Base-by-base conservation (phyloP, 2,329 filamentous ascomycete genomes). In the Pseudohalonectria lignicola region DNA sequence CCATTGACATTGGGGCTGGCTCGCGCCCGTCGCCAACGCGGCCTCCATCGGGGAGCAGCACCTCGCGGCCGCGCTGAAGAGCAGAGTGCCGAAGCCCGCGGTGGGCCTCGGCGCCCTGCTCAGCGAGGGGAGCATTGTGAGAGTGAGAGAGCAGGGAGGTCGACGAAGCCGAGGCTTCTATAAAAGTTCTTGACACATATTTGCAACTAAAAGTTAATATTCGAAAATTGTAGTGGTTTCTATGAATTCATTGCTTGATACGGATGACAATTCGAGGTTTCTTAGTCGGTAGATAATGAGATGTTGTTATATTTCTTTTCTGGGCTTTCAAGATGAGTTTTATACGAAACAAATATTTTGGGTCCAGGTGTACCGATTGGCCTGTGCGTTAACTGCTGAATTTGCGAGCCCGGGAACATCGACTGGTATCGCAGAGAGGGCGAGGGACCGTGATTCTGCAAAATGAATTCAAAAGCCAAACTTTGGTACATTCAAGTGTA, bases 111-210 rank as follows among this genome's bases (percentile, higher is more conserved):
- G 28, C 8, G 18, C 11, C 17, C 17, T 21, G 10, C 34, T 28
- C 28, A 7, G 18, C n/a, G 34, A 19, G 8, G 11, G 26, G n/a
- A 30, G 25, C 35, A 37, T 37, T 8, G 20, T 20, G 5, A 23
- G 6, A n/a, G 7, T 34, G 15, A n/a, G n/a, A n/a, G n/a, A n/a
- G n/a, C n/a, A n/a, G n/a, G n/a, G n/a, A n/a, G n/a, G n/a, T n/a
- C n/a, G n/a, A 21, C 32, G 32, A 34, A 34, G 32, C 32, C 32
- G 32, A 34, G 26, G 32, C 32, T 34, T 34, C 32, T 6, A 9
- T 4, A 15, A 21, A 15, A 4, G 16, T 8, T 15, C 16, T 7
- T 15, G 13, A 21, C 32, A 23, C 6, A 23, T 21, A 34, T 34
- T 23, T 13, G 32, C 21, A 13, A n/a, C 18, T 13, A 25, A 16